Conservation (phyloP, 31 red algal genomes). For the Bonnemaisonia californica region DNA sequence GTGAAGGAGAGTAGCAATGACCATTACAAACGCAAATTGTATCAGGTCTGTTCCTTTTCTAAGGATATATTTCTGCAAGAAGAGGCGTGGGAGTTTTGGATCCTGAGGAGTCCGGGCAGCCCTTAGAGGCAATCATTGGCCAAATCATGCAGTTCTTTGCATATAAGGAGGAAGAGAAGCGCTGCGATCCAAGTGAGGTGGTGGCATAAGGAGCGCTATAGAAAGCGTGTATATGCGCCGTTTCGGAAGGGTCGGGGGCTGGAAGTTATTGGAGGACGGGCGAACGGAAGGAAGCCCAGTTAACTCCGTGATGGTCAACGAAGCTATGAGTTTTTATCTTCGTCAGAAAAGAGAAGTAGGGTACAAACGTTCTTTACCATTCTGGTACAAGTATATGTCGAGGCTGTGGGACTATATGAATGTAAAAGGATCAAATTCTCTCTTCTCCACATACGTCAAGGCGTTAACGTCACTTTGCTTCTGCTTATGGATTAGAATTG, state of each 20-base stretch:
- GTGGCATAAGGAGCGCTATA: not conserved
- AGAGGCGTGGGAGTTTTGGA: not conserved
- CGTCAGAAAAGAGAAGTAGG: not conserved
- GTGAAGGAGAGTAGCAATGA: no score
- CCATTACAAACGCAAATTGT: conserved; percentile 12
- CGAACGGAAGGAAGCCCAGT: conserved; percentile 1
- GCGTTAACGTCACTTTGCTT: not conserved
- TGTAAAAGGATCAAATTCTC: not conserved
- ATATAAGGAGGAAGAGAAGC: conserved; percentile 4
- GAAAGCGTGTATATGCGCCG: not conserved
- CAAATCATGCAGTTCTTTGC: not conserved
- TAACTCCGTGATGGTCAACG: not conserved
- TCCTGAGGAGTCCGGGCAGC: not conserved
- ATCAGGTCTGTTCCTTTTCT: conserved; percentile 17
- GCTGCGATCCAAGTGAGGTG: conserved; percentile 9
- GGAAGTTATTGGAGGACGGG: not conserved
- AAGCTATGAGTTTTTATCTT: not conserved
- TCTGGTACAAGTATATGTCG: conserved; percentile 38
- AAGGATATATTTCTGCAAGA: not conserved
- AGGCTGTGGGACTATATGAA: no score
- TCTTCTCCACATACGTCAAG: not conserved
- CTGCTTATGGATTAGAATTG: conserved; percentile 4
- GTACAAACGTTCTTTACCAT: conserved; percentile 14
- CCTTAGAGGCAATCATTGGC: not conserved
- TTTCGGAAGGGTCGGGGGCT: not conserved